A percentile compares a stretch with the other conserved stretches of the same genome.
phyloP scores from a whole-genome alignment of 352 stramenopile species.

The Globisporangium rhizosaccharum region DNA sequence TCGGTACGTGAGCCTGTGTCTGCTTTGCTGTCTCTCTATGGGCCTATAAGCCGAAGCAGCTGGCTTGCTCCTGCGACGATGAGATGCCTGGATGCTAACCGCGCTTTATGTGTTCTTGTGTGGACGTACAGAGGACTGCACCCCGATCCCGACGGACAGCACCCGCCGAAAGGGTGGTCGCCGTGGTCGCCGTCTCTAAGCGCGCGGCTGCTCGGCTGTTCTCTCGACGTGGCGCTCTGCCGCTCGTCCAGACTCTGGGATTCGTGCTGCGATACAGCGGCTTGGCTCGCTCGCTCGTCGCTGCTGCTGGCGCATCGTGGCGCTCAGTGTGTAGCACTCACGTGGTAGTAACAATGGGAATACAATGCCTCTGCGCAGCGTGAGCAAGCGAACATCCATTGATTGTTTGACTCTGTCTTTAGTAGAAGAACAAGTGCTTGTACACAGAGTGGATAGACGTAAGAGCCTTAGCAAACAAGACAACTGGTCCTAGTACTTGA shows the following conservation, averaged over 20 bases:
- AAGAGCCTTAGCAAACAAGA: not conserved
- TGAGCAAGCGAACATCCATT: not conserved
- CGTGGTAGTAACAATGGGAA: constrained; percentile 4
- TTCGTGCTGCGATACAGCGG: constrained; percentile 19
- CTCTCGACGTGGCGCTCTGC: constrained; percentile 1
- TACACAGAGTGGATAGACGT: not conserved
- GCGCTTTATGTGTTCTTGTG: not conserved
- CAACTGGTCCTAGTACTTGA: not conserved
- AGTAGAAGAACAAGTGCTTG: not conserved
- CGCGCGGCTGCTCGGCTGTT: constrained; percentile 10
- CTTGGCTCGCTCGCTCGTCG: constrained; percentile 7
- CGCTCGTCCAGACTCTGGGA: constrained; percentile 4
- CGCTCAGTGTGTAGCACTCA: not conserved
- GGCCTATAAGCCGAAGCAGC: too few species aligned
- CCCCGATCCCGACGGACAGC: constrained; percentile 98
- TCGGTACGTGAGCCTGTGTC: constrained; percentile 27
- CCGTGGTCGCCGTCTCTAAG: constrained; percentile 98
- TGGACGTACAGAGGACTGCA: constrained; percentile 92
- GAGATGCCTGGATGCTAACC: not conserved
- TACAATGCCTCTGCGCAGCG: constrained; percentile 5
- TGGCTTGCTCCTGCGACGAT: too few species aligned
- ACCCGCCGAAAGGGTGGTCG: constrained; percentile 98
- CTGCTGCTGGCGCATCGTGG: not conserved
- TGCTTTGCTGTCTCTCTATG: not conserved
- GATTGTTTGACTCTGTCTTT: not conserved